phyloP scores from a whole-genome alignment of 2,329 filamentous ascomycete species.

The Kalmusia sp. region DNA sequence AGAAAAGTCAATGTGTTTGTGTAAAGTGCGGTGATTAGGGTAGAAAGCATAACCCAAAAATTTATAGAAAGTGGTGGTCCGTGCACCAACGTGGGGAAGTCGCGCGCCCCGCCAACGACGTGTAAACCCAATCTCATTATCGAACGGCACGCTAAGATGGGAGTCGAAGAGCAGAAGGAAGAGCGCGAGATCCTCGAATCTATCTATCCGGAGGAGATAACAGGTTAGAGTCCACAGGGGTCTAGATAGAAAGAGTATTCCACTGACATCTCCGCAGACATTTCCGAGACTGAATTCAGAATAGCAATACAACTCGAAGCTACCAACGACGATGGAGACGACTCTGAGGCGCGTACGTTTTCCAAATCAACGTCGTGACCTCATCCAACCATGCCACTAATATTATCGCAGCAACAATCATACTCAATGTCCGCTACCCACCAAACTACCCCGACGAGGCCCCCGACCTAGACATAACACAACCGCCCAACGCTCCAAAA shows the following conservation, averaged over 20 bases:
- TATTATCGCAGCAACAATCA: slow-evolving; percentile 63
- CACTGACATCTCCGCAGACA: slow-evolving; percentile 63
- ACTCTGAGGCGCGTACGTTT: slow-evolving; percentile 63
- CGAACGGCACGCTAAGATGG: slow-evolving; percentile 46
- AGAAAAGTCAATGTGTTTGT: background rate
- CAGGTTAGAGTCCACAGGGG: slow-evolving; percentile 67
- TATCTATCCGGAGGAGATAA: slow-evolving; percentile 98
- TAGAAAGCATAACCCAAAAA: slow-evolving; percentile 25
- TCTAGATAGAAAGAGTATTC: too few species aligned
- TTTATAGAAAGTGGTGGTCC: slow-evolving; percentile 25
- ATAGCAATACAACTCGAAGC: slow-evolving; percentile 87
- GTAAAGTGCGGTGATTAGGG: background rate
- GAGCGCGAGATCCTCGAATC: slow-evolving; percentile 98
- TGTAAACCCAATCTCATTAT: background rate
- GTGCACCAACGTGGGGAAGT: slow-evolving; percentile 32
- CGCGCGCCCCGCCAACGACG: slow-evolving; percentile 14
- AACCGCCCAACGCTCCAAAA: slow-evolving; percentile 72
- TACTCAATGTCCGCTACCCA: slow-evolving; percentile 89
- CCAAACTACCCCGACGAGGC: slow-evolving; percentile 87
- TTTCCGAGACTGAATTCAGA: slow-evolving; percentile 88
- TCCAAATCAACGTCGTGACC: background rate
- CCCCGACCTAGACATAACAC: slow-evolving; percentile 79
- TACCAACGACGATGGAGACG: slow-evolving; percentile 66
- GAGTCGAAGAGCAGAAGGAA: slow-evolving; percentile 85
- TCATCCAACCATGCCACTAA: slow-evolving; percentile 6